These are phyloP conservation scores for Planoprotostelium fungivorum DNA, from an alignment of 78 protist species.

Conservation along the genomic window DNA sequence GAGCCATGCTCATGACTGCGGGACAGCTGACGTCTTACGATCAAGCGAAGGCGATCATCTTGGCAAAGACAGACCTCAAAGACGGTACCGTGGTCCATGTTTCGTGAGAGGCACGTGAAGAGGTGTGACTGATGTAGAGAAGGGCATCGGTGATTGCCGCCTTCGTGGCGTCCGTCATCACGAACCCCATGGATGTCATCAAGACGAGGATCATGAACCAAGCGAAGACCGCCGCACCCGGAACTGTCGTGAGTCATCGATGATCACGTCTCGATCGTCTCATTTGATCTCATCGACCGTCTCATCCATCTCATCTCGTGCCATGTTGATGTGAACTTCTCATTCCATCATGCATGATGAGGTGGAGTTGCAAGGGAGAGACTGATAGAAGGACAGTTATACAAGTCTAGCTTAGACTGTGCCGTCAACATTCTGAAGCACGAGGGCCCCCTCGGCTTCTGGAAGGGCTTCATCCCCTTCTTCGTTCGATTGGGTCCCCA, in stretches of 20 bases:
- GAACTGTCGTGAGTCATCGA: background rate
- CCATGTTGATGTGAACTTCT: no score
- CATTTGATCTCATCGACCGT: background rate
- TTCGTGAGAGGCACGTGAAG: background rate
- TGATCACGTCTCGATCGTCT: background rate
- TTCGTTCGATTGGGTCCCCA: conserved; percentile 73
- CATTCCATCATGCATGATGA: no score
- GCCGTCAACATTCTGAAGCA: conserved; percentile 6
- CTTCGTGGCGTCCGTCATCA: conserved; percentile 49
- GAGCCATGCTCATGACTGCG: conserved; percentile 72
- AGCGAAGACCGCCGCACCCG: conserved; percentile 5
- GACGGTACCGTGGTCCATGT: conserved; percentile 3
- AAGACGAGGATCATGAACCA: conserved; percentile 62
- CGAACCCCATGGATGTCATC: conserved; percentile 56
- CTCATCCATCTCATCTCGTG: no score
- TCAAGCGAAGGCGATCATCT: conserved; percentile 53
- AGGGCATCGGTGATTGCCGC: conserved; percentile 57
- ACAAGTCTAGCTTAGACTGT: conserved; percentile 8
- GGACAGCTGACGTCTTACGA: conserved; percentile 63
- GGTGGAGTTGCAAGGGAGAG: no score
- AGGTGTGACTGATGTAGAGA: background rate
- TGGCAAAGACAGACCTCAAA: conserved; percentile 28
- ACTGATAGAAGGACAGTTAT: background rate
- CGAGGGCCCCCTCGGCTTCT: conserved; percentile 75
- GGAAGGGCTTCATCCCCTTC: conserved; percentile 76